Base-by-base conservation (phyloP, 805 yeast genomes). In the Yarrowia keelungensis region DNA sequence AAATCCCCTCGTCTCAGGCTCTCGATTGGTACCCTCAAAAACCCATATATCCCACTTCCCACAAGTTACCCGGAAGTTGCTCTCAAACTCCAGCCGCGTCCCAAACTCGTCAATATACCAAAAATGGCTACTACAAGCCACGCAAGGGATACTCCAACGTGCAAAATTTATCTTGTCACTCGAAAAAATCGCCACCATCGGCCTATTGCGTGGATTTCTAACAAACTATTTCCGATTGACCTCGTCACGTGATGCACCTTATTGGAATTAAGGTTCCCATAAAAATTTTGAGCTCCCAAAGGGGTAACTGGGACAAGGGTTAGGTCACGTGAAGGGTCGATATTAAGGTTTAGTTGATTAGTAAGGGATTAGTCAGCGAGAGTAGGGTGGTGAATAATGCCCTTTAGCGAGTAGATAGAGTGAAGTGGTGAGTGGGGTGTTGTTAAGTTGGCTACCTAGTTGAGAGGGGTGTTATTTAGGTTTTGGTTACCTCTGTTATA, bases 21-120 rank as follows among this genome's bases (percentile, higher is more conserved):
- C 16, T 19, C 32, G 9, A 15, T 32, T 32, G 51, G 15, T 26
- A 22, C 36, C 36, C 36, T 3, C 7, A 47, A 14, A 12, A 0
- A 2, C 16, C 5, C n/a, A 26, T 47, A 47, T 26, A 3, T 26
- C 36, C 8, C n/a, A 8, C 9, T 8, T 12, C 10, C 5, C 10
- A 3, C n/a, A 3, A 36, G 42, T 59, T 59, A 59, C 65, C 65
- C 65, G 65, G 65, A 59, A 59, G 65, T 59, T 59, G 65, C 65
- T 35, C 65, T 11, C 65, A 59, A 59, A 59, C 65, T 59, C 41
- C 50, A 35, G 35, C 12, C 51, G 14, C 41, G 16, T n/a, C 49
- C 19, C 15, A 12, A 36, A 11, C 7, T 49, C 32, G 35, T 8
- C 43, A 53, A 38, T 53, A 19, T 12, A 4, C 16, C 45, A 4